Base-by-base conservation (phyloP, 2,329 filamentous ascomycete species). In the Apiospora rasikravindrae region DNA sequence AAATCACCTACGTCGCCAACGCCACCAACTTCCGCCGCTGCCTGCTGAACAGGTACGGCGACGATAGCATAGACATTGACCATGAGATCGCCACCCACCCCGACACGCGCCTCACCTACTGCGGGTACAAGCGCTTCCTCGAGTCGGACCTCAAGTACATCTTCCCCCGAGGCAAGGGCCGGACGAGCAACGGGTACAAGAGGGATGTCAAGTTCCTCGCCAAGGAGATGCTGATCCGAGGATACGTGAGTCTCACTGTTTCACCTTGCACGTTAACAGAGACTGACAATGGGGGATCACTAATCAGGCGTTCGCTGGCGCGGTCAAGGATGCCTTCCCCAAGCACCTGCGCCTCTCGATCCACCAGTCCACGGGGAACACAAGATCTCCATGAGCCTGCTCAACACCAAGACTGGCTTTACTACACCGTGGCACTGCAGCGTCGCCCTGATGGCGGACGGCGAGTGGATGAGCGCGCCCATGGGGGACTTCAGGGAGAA, bases 351-450 rank as follows among this genome's bases (percentile, higher is more conserved):
- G 86, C 0, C 80, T 89, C 0, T 88, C 86, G 0, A 89, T 89
- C 7, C 87, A 89, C 72, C 82, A 82, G 2, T 88, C 86, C 0
- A 83, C 81, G 0, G 83, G 82, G 80, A 81, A 0, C 77, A 76
- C 19, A 89, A 89, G 74, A 77, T 89, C 1, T 86, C 86, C 11
- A 82, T 89, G 69, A 82, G 81, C 49, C 76, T 86, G 0, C 76
- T 89, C 1, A 82, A 84, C 0, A 85, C 83, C 0, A 79, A 79
- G 0, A 80, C 79, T n/a, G 77, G 78, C 2, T 86, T 81, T 73
- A 87, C 84, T 0, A 88, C 87, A 0, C 87, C 87, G 0, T 88
- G 87, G 87, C 87, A 88, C 73, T 86, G 81, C 74, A 80, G 79
- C 40, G 80, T 86, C 4, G 84, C 81, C 1, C 79, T 82, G 53